Percentiles rank a stretch among this genome's conserved stretches.
Conservation (phyloP, 768 basidiomycete species). For the Podaxis sp. region DNA sequence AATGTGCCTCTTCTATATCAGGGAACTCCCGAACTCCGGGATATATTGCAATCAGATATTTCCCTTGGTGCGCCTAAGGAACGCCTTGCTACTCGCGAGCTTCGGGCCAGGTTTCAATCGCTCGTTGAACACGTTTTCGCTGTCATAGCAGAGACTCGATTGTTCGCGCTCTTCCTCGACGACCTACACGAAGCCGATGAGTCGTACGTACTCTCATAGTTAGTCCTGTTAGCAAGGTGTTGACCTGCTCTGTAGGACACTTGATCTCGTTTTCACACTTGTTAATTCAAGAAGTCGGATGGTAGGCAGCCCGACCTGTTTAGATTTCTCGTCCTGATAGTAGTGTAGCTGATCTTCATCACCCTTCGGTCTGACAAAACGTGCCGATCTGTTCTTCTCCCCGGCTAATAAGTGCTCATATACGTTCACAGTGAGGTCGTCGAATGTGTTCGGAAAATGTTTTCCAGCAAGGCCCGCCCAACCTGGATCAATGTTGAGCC, state of each 20-base stretch:
- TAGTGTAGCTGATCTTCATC: conserved; percentile 53
- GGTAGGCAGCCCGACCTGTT: conserved; percentile 29
- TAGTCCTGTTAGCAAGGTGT: neutral
- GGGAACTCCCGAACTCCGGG: conserved; percentile 64
- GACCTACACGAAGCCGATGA: conserved; percentile 74
- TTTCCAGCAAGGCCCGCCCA: conserved; percentile 48
- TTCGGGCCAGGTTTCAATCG: conserved; percentile 66
- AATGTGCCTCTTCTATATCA: conserved; percentile 69
- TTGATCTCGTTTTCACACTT: conserved; percentile 63
- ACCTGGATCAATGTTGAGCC: conserved; percentile 70
- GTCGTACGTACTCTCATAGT: conserved; percentile 34
- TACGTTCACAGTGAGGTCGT: conserved; percentile 33
- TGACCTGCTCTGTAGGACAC: conserved; percentile 36
- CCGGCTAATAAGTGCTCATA: neutral
- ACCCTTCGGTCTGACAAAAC: conserved; percentile 54
- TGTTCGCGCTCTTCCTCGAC: conserved; percentile 70
- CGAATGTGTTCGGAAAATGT: conserved; percentile 51
- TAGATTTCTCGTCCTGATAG: neutral
- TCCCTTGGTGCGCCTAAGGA: conserved; percentile 48
- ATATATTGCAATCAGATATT: conserved; percentile 58
- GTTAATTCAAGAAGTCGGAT: conserved; percentile 63
- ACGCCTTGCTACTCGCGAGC: conserved; percentile 50
- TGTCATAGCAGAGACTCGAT: conserved; percentile 62
- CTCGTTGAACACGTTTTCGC: conserved; percentile 67
- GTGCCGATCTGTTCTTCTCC: conserved; percentile 24